Evolutionary conservation across 345 rosid genomes (phyloP).

Genomic region (Aurinia saxatilis): DNA sequence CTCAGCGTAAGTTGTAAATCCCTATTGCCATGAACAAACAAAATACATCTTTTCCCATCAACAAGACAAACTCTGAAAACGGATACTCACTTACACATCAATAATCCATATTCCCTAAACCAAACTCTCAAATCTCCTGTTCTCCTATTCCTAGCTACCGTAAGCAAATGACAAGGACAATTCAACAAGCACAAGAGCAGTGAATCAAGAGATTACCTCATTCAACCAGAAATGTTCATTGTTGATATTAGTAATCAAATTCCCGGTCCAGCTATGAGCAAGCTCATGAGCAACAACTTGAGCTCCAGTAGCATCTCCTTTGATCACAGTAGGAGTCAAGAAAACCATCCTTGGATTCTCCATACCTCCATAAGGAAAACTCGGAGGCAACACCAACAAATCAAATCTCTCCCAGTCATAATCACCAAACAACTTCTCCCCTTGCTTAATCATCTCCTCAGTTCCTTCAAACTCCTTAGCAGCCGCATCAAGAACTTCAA

Average conservation of each 20-base stretch:
- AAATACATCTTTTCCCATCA: neutral
- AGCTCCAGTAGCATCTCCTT: conserved; percentile 84
- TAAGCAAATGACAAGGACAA: neutral
- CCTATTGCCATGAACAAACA: conserved; percentile 36
- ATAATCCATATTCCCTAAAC: neutral
- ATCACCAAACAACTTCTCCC: conserved; percentile 67
- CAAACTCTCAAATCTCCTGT: neutral
- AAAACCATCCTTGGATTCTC: conserved; percentile 91
- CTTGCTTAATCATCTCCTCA: conserved; percentile 84
- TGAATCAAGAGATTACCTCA: conserved; percentile 45
- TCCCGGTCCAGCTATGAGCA: conserved; percentile 95
- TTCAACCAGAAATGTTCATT: conserved; percentile 96
- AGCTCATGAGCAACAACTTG: conserved; percentile 89
- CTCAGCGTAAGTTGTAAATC: conserved; percentile 92
- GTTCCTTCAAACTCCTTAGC: conserved; percentile 82
- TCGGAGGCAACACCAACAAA: conserved; percentile 79
- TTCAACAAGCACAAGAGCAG: neutral
- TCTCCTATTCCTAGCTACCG: neutral
- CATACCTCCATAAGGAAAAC: conserved; percentile 93
- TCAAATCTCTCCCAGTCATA: conserved; percentile 94
- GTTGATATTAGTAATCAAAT: conserved; percentile 75
- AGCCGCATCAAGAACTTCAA: conserved; percentile 56
- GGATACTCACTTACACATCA: neutral
- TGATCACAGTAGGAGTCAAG: conserved; percentile 83
- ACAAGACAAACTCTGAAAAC: neutral